phyloP scores from a whole-genome alignment of 352 stramenopile species.

The Phytophthora sojae region DNA sequence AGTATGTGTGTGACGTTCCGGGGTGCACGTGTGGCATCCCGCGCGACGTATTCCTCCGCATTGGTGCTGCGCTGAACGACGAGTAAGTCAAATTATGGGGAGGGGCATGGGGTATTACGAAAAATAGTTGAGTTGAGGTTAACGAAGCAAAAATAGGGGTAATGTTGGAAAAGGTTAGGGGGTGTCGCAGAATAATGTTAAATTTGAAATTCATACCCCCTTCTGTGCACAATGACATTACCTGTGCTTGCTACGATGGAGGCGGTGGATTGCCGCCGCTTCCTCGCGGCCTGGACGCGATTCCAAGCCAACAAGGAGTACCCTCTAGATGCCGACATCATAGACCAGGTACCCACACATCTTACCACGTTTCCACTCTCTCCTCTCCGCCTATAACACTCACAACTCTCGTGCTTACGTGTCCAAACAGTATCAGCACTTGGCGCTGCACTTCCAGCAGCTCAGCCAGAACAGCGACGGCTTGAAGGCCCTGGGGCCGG shows the following conservation, averaged over 20 bases:
- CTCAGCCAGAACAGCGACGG: slow-evolving; percentile 32
- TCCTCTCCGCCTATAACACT: neutral
- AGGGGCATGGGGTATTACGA: too few relatives aligned
- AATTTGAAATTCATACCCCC: too few relatives aligned
- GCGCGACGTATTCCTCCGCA: slow-evolving; percentile 65
- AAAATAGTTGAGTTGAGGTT: too few relatives aligned
- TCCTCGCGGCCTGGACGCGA: slow-evolving; percentile 66
- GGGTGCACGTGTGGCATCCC: slow-evolving; percentile 65
- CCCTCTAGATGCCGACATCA: slow-evolving; percentile 9
- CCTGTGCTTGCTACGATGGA: slow-evolving; percentile 6
- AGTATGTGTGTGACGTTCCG: slow-evolving; percentile 60
- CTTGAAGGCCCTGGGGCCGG: slow-evolving; percentile 30
- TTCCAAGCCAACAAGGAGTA: slow-evolving; percentile 41
- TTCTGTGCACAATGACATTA: slow-evolving; percentile 12
- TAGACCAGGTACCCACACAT: slow-evolving; percentile 18
- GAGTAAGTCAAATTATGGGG: slow-evolving; percentile 30
- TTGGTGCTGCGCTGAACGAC: slow-evolving; percentile 56
- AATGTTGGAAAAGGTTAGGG: too few relatives aligned
- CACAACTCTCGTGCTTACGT: slow-evolving; percentile 15
- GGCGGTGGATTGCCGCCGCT: slow-evolving; percentile 60
- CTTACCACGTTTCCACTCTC: neutral
- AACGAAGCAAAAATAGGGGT: too few relatives aligned
- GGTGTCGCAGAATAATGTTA: too few relatives aligned
- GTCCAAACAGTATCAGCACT: slow-evolving; percentile 38
- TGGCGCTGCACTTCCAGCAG: slow-evolving; percentile 48